Evolutionary conservation across 768 basidiomycete species (phyloP).

Genomic region (Rhodotorula paludigena): DNA sequence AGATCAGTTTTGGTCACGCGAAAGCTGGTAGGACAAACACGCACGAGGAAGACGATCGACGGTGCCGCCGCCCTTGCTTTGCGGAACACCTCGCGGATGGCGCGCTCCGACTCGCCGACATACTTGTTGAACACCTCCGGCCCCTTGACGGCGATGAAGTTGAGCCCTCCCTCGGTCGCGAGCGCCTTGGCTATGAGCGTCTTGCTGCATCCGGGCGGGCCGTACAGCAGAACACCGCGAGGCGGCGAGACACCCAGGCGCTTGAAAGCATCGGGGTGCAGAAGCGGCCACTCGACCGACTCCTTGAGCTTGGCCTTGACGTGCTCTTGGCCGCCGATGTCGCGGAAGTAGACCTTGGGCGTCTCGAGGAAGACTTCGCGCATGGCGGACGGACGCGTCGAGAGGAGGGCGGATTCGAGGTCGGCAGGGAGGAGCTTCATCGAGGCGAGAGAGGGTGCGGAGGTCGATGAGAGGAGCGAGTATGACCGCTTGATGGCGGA

Average conservation of each 20-base stretch:
- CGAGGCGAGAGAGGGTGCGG: slow-evolving; percentile 45
- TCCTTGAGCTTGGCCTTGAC: slow-evolving; percentile 83
- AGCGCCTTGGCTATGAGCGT: slow-evolving; percentile 94
- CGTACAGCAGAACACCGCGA: slow-evolving; percentile 87
- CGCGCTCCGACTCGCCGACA: slow-evolving; percentile 93
- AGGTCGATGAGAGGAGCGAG: slow-evolving; percentile 48
- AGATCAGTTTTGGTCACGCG: neutral
- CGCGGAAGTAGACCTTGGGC: slow-evolving; percentile 72
- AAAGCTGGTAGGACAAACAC: slow-evolving; percentile 44
- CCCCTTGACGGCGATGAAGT: slow-evolving; percentile 94
- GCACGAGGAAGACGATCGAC: slow-evolving; percentile 91
- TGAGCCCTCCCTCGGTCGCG: slow-evolving; percentile 89
- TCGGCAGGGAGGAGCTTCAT: slow-evolving; percentile 56
- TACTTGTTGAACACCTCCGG: slow-evolving; percentile 96
- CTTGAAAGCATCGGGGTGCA: slow-evolving; percentile 77
- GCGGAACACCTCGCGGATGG: slow-evolving; percentile 88
- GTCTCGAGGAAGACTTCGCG: slow-evolving; percentile 86
- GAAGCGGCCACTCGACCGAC: slow-evolving; percentile 89
- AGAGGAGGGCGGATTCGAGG: slow-evolving; percentile 64
- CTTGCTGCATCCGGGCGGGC: slow-evolving; percentile 96
- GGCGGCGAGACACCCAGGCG: slow-evolving; percentile 83
- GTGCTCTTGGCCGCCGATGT: slow-evolving; percentile 78
- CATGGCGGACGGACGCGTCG: slow-evolving; percentile 86
- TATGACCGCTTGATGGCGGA: slow-evolving; percentile 69
- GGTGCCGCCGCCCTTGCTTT: slow-evolving; percentile 92